These are phyloP conservation scores for Wallacemonas collosoma DNA, from an alignment of 208 protist genomes.

Conservation along the genomic window DNA sequence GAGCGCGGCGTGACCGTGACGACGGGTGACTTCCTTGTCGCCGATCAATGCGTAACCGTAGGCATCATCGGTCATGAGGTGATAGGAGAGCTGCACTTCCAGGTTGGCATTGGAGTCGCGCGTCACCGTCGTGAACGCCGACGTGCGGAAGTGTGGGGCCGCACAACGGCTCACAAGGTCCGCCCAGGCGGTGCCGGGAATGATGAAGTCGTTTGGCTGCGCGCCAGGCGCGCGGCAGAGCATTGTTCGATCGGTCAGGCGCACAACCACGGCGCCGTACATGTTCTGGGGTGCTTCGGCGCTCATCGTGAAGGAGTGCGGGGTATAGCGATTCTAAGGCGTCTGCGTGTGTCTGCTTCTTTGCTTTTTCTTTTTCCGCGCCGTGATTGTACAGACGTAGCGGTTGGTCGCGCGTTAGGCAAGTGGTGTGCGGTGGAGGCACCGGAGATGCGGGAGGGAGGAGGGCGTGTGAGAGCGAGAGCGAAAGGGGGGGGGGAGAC, in stretches of 20 bases:
- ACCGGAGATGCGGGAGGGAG: too few relatives aligned
- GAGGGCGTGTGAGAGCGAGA: too few relatives aligned
- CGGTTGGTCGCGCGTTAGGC: too few relatives aligned
- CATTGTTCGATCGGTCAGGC: conserved; percentile 76
- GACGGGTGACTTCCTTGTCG: conserved; percentile 45
- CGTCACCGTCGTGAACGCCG: conserved; percentile 57
- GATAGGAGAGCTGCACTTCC: conserved; percentile 72
- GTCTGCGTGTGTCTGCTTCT: not conserved
- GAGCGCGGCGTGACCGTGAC: conserved; percentile 63
- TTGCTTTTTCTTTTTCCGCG: not conserved
- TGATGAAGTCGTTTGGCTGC: conserved; percentile 47
- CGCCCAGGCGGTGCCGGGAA: conserved; percentile 73
- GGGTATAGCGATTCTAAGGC: not conserved
- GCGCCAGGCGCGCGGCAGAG: conserved; percentile 62
- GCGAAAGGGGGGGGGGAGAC: too few relatives aligned
- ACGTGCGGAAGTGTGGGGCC: conserved; percentile 80
- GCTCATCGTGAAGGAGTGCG: not conserved
- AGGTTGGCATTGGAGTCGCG: conserved; percentile 33
- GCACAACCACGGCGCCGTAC: conserved; percentile 80
- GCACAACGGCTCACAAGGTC: conserved; percentile 80
- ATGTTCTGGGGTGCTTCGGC: conserved; percentile 20
- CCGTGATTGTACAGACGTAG: too few relatives aligned
- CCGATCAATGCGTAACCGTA: conserved; percentile 73
- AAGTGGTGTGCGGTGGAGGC: too few relatives aligned
- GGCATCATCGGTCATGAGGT: conserved; percentile 80